Evolutionary conservation across 1,284 basidiomycete species (phyloP), one percentile per base, ranked within the genome.

Genomic region (Moniliella sp.): DNA sequence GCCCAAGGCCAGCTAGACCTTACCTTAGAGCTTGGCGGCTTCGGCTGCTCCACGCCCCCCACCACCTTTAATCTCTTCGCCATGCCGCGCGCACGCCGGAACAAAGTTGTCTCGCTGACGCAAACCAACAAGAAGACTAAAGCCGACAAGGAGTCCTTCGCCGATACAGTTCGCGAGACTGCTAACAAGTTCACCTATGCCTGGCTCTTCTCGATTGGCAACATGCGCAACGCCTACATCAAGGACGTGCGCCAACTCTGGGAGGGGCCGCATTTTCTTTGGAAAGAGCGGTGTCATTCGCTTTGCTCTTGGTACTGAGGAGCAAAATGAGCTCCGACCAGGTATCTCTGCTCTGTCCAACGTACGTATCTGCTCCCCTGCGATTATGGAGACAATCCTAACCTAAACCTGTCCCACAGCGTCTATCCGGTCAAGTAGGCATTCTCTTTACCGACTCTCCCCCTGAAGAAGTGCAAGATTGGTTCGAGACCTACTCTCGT

Each of bases 211-310:
- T 75, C 77, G 48, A 78, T 93, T 15, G 83, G 83, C 26, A 75
- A 82, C 54, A 88, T 93, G 81, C 72, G 88, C 37, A 94, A 88
- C 65, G 68, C 81, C 25, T 78, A 84, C 63, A 66, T 99, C 27
- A 84, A 94, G 67, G 84, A 82, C 41, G 80, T 94, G 28, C 72
- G 88, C 45, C 74, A 73, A 42, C 68, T 82, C 47, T 99, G 88
- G 88, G 81, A 81, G 67, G 80, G 78, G 44, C 19, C 46, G 45
- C 34, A 76, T 97, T 66, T 88, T 88, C 62, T 82, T 91, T 65
- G 88, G 82, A 23, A 72, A 78, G 54, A 76, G 78, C 44, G 77
- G 80, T 18, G 81, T 97, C 27, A 82, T 97, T 76, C 80, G 83
- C 26, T 86, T 86, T 62, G 88, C 83, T 27, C 68, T 99, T n/a